These are phyloP conservation scores for Lithohypha guttulata DNA, from an alignment of 2,329 filamentous ascomycete species.

Conservation along the genomic window DNA sequence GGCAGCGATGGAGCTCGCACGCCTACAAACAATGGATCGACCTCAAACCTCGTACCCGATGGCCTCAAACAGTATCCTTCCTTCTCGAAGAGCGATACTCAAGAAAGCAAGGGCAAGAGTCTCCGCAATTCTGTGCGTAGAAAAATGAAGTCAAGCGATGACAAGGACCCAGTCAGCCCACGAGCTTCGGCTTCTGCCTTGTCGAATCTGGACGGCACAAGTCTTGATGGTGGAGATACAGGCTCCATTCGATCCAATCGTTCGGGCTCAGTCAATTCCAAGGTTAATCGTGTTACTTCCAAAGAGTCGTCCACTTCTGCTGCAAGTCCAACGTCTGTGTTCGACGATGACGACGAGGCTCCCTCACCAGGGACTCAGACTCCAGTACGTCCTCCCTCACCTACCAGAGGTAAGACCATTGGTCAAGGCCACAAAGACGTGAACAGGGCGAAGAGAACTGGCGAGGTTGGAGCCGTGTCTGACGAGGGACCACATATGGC, in stretches of 20 bases:
- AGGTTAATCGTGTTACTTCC: conserved; percentile 19
- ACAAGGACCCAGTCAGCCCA: conserved; percentile 50
- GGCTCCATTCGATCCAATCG: conserved; percentile 63
- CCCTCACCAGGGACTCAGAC: conserved; percentile 38
- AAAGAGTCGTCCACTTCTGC: conserved; percentile 26
- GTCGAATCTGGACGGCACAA: conserved; percentile 46
- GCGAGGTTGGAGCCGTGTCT: conserved; percentile 90
- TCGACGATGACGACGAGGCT: conserved; percentile 34
- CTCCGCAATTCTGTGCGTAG: conserved; percentile 71
- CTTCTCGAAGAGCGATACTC: conserved; percentile 84
- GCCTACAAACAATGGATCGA: conserved; percentile 32
- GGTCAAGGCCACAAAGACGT: conserved; percentile 67
- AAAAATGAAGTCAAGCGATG: conserved; percentile 55
- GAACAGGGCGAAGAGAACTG: conserved; percentile 66
- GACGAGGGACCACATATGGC: conserved; percentile 70
- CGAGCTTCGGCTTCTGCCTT: conserved; percentile 59
- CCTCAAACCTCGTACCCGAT: conserved; percentile 34
- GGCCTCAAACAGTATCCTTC: conserved; percentile 78
- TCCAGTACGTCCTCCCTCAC: conserved; percentile 66
- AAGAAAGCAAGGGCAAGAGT: conserved; percentile 71
- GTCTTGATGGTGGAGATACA: conserved; percentile 58
- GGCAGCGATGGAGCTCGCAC: conserved; percentile 42
- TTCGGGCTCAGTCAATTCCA: conserved; percentile 27
- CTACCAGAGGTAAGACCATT: conserved; percentile 65
- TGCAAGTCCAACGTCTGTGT: conserved; percentile 25